Base-by-base conservation (phyloP, 2,329 filamentous ascomycete species). In the Penicillium sp. region DNA sequence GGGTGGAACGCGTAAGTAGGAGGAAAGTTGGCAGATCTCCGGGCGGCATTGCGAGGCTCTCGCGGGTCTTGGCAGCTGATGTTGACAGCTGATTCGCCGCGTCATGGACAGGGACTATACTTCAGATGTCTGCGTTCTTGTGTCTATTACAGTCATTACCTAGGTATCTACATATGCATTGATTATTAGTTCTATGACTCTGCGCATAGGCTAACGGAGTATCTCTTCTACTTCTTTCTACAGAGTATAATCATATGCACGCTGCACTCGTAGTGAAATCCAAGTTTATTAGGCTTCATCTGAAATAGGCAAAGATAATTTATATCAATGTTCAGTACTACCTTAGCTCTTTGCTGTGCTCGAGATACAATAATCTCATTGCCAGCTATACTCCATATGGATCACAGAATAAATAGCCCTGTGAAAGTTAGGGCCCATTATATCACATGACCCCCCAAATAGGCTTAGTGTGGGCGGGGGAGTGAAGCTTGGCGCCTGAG, bases 401-500 rank as follows among this genome's bases (percentile, higher is more conserved):
- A 26, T 9, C 9, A 26, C 9, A 26, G 24, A 22, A 14, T 47
- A 64, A 22, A 14, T 47, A 64, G 42, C 61, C 64, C 62, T 63
- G 63, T 49, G 36, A n/a, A 46, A 43, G 41, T 41, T 35, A 58
- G 58, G 59, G 57, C 51, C 55, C 6, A 1, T 0, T 20, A 1
- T 1, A 36, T 41, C 66, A 68, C 57, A 55, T 68, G 64, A 51
- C 6, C 6, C 7, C 14, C 13, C 45, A 4, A 34, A 42, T 42
- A 0, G 31, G 52, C 18, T 38, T 65, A 64, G 63, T 35, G 44
- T 31, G 13, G 44, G 57, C 55, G 55, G 57, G 52, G 50, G 50
- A 52, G 46, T 48, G 20, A 49, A 55, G 55, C 63, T 64, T 64
- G 62, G 59, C 57, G 52, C 54, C 54, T 46, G 46, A 46, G 57